Evolutionary conservation across 1,284 basidiomycete species (phyloP), one percentile per base, ranked within the genome.

Genomic region (Athelia psychrophila): DNA sequence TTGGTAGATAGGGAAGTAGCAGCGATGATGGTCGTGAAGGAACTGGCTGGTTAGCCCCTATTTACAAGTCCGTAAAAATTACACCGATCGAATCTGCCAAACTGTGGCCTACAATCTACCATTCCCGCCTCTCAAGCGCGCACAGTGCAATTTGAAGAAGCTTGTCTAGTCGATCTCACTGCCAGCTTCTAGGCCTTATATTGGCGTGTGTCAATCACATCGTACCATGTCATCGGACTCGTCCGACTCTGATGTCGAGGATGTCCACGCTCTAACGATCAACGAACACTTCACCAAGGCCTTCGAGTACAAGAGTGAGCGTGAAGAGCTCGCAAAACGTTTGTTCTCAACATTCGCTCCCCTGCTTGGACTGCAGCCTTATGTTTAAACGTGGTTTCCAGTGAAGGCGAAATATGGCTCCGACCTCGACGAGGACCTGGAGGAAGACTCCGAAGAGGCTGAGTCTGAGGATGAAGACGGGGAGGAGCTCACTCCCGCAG

Each of bases 391-490:
- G 6, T 30, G 5, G 27, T 5, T 30, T 30, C 9, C 57, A 94
- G 91, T 94, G 50, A 89, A 91, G 70, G 89, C 89, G 53, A 91
- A 93, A 67, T 93, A 93, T 66, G 91, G 91, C 23, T 87, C 88
- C 1, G 88, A 92, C 61, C 65, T 67, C 32, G 79, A 81, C 18
- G 74, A 75, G 20, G 68, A 68, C 8, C 83, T 79, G 8, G 72
- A 76, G 24, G 79, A 80, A 4, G 89, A 92, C 60, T 88, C 86
- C 0, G 88, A 91, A 62, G 81, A 82, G 30, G 88, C 86, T 47
- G 91, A 92, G 63, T 85, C 84, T 1, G 95, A 98, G 64, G 96
- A 99, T 64, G 93, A 96, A 64, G 91, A 97, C 54, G 97, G 95
- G 13, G 93, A 94, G 59, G 92, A 98, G 68, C 81, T 99, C 51